These are phyloP conservation scores for Apiospora hydei DNA, from an alignment of 2,329 filamentous ascomycete genomes.

Conservation along the genomic window DNA sequence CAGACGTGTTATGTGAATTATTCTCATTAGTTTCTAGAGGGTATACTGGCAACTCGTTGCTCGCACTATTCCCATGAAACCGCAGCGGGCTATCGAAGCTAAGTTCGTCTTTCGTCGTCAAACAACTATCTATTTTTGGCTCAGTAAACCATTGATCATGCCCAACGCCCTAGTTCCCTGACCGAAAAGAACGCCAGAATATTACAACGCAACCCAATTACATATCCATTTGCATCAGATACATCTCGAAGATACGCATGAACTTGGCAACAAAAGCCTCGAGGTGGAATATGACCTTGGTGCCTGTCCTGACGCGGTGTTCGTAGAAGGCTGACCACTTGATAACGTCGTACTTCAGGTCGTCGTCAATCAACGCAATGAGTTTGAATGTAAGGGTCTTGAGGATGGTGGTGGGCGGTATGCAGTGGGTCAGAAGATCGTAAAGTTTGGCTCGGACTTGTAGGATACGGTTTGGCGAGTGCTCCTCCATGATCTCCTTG, in stretches of 20 bases:
- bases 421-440: constrained; percentile 95
- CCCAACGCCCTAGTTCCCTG: neutral
- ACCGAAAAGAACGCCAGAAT: neutral
- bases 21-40: neutral
- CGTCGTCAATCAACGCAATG: constrained; percentile 85
- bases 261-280: constrained; percentile 99
- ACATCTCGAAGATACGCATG: constrained; percentile 95
- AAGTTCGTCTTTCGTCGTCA: neutral
- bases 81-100: neutral
- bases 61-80: neutral
- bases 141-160: neutral
- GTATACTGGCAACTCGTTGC: neutral
- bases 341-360: constrained; percentile 88
- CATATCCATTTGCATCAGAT: constrained; percentile 84
- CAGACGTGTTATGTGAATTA: neutral
- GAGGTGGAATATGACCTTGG: constrained; percentile 96
- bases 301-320: constrained; percentile 89
- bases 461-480: constrained; percentile 87
- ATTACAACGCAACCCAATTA: constrained; percentile 36
- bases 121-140: neutral
- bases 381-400: constrained; percentile 96
- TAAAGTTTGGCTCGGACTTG: constrained; percentile 94
- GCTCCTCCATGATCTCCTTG: constrained; percentile 91
- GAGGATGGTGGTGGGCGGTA: constrained; percentile 91
- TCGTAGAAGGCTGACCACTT: constrained; percentile 98